phyloP scores from a whole-genome alignment of 345 rosid genomes.

The Heritiera littoralis region DNA sequence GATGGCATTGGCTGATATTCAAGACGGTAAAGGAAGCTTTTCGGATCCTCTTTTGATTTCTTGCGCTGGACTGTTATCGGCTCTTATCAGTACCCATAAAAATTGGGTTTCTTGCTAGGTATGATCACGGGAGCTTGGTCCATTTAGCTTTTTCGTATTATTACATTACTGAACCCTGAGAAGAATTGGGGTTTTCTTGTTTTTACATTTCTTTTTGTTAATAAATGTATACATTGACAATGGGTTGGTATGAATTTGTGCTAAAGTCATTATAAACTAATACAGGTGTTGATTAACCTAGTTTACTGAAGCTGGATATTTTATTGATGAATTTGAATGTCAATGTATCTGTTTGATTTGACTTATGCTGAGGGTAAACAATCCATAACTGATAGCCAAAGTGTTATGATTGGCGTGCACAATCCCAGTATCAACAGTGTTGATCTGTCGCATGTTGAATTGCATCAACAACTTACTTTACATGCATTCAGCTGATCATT shows the following conservation, averaged over 20 bases:
- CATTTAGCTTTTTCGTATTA: too few relatives aligned
- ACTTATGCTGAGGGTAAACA: too few relatives aligned
- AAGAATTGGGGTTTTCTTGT: background rate
- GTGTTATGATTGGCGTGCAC: too few relatives aligned
- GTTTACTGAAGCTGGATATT: constrained; percentile 11
- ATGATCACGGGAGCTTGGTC: background rate
- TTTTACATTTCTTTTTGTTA: background rate
- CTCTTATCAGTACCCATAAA: constrained; percentile 83
- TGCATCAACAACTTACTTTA: background rate
- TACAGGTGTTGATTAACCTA: background rate
- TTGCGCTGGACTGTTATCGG: constrained; percentile 79
- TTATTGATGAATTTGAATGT: background rate
- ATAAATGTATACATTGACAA: background rate
- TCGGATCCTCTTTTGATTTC: constrained; percentile 58
- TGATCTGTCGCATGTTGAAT: too few relatives aligned
- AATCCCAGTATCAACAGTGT: too few relatives aligned
- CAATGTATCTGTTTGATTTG: background rate
- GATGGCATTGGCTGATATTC: constrained; percentile 76
- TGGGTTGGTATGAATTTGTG: background rate
- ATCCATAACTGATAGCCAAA: too few relatives aligned
- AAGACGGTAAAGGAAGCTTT: constrained; percentile 65
- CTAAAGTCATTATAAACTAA: background rate
- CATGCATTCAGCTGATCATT: background rate
- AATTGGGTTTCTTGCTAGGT: constrained; percentile 79
- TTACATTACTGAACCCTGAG: too few relatives aligned